Evolutionary conservation across 331 rosid species (phyloP), one percentile per base, ranked within the genome.

Genomic region (Quercus lobata): DNA sequence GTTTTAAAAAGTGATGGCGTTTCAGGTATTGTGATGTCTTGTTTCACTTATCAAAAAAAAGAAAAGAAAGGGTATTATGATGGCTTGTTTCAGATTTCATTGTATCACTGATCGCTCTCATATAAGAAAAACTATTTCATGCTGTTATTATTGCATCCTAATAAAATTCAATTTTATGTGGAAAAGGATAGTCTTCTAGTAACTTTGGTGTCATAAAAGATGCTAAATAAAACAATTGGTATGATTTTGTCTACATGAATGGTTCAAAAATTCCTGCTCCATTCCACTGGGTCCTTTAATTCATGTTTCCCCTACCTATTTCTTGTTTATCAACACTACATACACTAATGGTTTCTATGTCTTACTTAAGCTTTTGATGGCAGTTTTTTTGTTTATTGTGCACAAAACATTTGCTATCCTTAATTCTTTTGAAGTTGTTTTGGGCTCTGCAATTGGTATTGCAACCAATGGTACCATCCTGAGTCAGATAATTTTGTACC

Each of bases 361-460:
- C 32, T n/a, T 55, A 49, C 78, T 49, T 32, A 29, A 22, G 65
- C 56, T 37, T 52, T 18, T 53, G 61, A n/a, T 49, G 37, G 49
- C 34, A 0, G 16, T 54, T 71, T 54, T 21, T 22, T 24, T 37
- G 27, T 2, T 35, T 66, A 74, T 57, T 78, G 44, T 44, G 16
- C 27, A 49, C 6, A 10, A 44, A 58, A 56, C 46, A 74, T 32
- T 73, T 52, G 83, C 80, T 78, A 56, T 85, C 90, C 93, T 86
- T 88, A 37, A 89, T 72, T 81, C 54, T 63, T 79, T 72, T 22
- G 72, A 79, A 96, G 99, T 96, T 79, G 61, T 96, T 21, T 6
- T 90, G 89, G 99, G 99, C 81, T 93, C 93, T 24, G 92, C 77
- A 25, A 80, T 93, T 79, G 94, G 97, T 24, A 73, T 91, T 57